phyloP scores from a whole-genome alignment of 2,329 filamentous ascomycete genomes.

The Monilinia laxa region DNA sequence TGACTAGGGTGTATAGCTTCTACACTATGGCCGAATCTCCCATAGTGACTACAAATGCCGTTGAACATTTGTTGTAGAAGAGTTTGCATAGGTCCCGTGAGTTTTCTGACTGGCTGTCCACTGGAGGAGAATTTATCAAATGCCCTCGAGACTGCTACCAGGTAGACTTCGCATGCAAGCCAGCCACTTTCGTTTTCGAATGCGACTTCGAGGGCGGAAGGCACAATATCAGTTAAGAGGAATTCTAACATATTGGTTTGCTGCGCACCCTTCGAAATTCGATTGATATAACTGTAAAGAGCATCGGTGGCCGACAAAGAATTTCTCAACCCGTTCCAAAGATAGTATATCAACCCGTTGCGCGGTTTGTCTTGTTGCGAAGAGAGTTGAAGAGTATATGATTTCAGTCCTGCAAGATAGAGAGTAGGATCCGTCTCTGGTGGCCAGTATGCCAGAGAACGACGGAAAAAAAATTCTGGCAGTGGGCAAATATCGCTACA shows the following conservation, averaged over 20 bases:
- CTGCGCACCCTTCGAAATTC: constrained; percentile 31
- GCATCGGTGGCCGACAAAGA: constrained; percentile 27
- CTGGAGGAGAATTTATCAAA: constrained; percentile 22
- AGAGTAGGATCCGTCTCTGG: constrained; percentile 36
- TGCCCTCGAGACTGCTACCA: constrained; percentile 29
- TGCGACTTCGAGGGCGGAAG: constrained; percentile 33
- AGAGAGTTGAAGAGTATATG: constrained; percentile 34
- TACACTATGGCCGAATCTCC: constrained; percentile 3
- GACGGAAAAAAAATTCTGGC: constrained; percentile 34
- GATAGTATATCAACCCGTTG: constrained; percentile 36
- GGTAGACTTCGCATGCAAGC: constrained; percentile 33
- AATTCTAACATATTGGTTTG: constrained; percentile 34
- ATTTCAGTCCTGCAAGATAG: constrained; percentile 35
- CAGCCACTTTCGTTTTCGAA: constrained; percentile 32
- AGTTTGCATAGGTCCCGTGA: constrained; percentile 28
- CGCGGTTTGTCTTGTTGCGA: constrained; percentile 29
- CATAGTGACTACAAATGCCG: constrained; percentile 22
- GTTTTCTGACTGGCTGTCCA: constrained; percentile 18
- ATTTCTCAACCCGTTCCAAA: constrained; percentile 36
- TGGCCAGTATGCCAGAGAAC: constrained; percentile 36
- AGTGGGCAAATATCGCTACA: constrained; percentile 33
- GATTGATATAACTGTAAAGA: constrained; percentile 26
- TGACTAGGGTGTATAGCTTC: constrained; percentile 26
- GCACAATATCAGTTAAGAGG: constrained; percentile 34
- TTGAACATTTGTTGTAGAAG: constrained; percentile 33